Evolutionary conservation across 371 early-diverging fungal genomes (phyloP).

Genomic region (Parasitella parasitica): DNA sequence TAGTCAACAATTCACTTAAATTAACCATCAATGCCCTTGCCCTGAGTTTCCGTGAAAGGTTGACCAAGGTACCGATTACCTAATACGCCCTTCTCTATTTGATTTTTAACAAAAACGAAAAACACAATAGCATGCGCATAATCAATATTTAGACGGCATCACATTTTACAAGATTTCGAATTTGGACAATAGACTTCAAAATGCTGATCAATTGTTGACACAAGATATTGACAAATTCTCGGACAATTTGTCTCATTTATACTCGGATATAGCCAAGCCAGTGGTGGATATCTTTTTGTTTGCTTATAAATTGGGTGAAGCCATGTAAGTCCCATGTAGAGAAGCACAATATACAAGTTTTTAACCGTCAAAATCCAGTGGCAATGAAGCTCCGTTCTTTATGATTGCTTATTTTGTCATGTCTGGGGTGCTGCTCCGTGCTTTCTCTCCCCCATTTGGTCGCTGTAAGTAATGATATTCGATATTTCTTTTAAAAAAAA

Average conservation of each 20-base stretch:
- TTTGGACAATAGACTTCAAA: constrained; percentile 76
- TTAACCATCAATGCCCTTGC: constrained; percentile 70
- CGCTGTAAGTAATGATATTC: constrained; percentile 50
- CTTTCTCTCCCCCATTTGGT: constrained; percentile 85
- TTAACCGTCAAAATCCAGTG: constrained; percentile 32
- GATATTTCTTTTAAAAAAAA: not conserved
- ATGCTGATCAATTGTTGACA: constrained; percentile 84
- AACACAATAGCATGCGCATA: constrained; percentile 72
- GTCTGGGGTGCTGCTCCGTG: constrained; percentile 73
- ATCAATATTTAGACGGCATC: constrained; percentile 78
- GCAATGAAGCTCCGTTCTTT: constrained; percentile 70
- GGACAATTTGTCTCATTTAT: constrained; percentile 70
- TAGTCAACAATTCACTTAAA: constrained; percentile 76
- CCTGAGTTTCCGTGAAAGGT: constrained; percentile 74
- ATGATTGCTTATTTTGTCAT: constrained; percentile 82
- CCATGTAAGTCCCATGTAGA: constrained; percentile 73
- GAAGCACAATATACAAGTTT: too few relatives aligned
- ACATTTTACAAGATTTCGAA: constrained; percentile 83
- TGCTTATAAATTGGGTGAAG: constrained; percentile 82
- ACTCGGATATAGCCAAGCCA: constrained; percentile 84
- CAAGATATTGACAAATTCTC: constrained; percentile 89
- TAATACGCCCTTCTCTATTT: not conserved
- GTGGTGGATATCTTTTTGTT: constrained; percentile 82
- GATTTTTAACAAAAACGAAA: too few relatives aligned
- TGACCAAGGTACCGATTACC: constrained; percentile 56